Base-by-base conservation (phyloP, 2,329 filamentous ascomycete species). In the Colletotrichum caudatum region DNA sequence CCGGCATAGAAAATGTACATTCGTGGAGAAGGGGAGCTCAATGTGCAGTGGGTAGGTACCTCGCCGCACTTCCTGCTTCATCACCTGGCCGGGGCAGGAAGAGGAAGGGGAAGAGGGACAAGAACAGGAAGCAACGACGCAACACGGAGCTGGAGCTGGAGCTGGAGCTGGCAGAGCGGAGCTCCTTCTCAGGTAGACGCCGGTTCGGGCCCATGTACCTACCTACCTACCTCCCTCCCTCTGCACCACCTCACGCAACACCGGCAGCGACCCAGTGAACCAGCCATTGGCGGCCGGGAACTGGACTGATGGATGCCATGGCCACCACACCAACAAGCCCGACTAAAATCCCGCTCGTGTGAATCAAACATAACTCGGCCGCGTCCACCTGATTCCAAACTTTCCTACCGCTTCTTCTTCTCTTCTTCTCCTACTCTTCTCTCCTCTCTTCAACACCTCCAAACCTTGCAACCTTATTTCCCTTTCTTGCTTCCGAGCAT, bases 321-420 rank as follows among this genome's bases (percentile, higher is more conserved):
- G 60, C 59, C 44, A 35, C 59, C 23, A 51, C 44, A 35, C 59
- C 23, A 51, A n/a, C 37, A 46, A 63, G 60, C 69, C 69, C 65
- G 69, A 72, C 53, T 72, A 72, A 72, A 72, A 72, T 72, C 69
- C 69, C 69, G 69, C 69, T 72, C 54, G 64, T 58, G 65, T 54
- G 57, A 70, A 56, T 66, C 69, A 69, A 69, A 69, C 65, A 72
- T 72, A 72, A 72, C 65, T 57, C 66, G 59, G 48, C 69, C 58
- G 59, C 64, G 66, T 69, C 69, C 66, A 56, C 59, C 48, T 63
- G 18, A 18, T 48, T 29, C 29, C 53, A 58, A 69, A 69, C 37
- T 37, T 63, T 71, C 57, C 61, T 37, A 41, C 39, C 53, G 35
- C 44, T 51, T 41, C 33, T 53, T 56, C 41, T 51, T 44, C 48